A percentile compares a stretch with the other conserved stretches of the same genome.
Evolutionary conservation across 1,284 basidiomycete genomes (phyloP).

Genomic region (Anthracocystis walkeri): DNA sequence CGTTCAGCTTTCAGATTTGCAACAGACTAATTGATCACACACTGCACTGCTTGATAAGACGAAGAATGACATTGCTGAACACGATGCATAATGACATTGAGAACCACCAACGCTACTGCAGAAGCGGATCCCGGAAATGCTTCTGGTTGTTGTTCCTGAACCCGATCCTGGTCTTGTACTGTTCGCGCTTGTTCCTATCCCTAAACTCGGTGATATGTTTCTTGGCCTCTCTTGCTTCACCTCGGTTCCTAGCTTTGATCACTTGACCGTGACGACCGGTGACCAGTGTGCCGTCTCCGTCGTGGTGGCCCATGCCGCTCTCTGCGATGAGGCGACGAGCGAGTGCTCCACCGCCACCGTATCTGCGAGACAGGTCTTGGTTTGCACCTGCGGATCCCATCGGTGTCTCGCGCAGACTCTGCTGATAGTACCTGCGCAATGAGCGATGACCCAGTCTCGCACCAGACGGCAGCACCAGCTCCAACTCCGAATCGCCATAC

Average conservation of each 20-base stretch:
- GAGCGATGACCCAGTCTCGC: conserved; percentile 90
- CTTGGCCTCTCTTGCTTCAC: conserved; percentile 92
- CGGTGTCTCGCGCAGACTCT: conserved; percentile 71
- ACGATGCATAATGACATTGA: not conserved
- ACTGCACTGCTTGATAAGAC: too few species aligned
- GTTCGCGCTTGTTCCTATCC: conserved; percentile 82
- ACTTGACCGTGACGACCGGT: conserved; percentile 54
- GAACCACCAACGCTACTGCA: conserved; percentile 53
- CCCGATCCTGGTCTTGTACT: conserved; percentile 81
- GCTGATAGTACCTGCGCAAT: conserved; percentile 87
- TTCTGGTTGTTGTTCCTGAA: conserved; percentile 68
- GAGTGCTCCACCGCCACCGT: conserved; percentile 49
- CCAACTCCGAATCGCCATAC: conserved; percentile 74
- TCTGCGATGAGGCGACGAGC: conserved; percentile 57
- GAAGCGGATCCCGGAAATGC: conserved; percentile 67
- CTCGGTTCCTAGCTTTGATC: conserved; percentile 77
- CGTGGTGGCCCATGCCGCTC: conserved; percentile 47
- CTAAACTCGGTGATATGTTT: conserved; percentile 86
- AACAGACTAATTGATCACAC: too few species aligned
- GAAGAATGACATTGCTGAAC: not conserved
- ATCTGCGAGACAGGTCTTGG: conserved; percentile 35
- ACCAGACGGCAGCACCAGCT: conserved; percentile 95
- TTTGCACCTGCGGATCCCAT: conserved; percentile 11
- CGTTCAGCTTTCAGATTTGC: not conserved
- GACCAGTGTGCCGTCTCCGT: conserved; percentile 47